Base-by-base conservation (phyloP, 2,329 filamentous ascomycete genomes). In the Penicillium sp. region DNA sequence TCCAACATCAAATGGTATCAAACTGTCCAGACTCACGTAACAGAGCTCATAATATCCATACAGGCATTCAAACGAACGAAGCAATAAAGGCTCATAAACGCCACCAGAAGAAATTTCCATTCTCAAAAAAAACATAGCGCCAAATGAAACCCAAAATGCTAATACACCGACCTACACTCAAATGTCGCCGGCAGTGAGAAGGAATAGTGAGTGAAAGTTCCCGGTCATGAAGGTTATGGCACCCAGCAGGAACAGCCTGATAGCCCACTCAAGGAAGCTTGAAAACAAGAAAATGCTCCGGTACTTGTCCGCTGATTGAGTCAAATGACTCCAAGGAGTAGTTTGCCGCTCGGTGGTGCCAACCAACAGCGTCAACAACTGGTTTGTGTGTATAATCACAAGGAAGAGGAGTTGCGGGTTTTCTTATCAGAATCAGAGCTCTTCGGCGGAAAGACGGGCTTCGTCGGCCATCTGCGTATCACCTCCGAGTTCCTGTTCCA, bases 401-500 rank as follows among this genome's bases (percentile, higher is more conserved):
- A 26, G 19, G 15, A 45, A n/a, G 41, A 26, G 11, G 15, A 31
- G 23, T 7, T 51, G 35, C 30, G 17, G 31, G 31, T 17, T 17
- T 7, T 5, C 29, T 58, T 29, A 38, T 49, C 44, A 45, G 30
- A n/a, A 30, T 55, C 47, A 62, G 19, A 64, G 56, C 31, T 67
- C 64, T 46, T 66, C 64, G 13, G 31, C 51, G 29, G 51, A 56
- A 47, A 47, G 41, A 50, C 44, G 30, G 29, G 58, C 65, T 45
- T 75, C 75, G 61, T 79, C 75, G n/a, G 69, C 70, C 21, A 65
- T 63, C 38, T 72, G 72, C 66, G 88, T 86, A 44, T 90, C 89
- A 46, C 84, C 86, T n/a, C 88, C 87, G 23, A 93, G 81, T 78
- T 93, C 91, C 73, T 89, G 87, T 80, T 96, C 92, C n/a, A 97